Evolutionary conservation across 139 green algal species (phyloP).

Genomic region (Trebouxia sp.): DNA sequence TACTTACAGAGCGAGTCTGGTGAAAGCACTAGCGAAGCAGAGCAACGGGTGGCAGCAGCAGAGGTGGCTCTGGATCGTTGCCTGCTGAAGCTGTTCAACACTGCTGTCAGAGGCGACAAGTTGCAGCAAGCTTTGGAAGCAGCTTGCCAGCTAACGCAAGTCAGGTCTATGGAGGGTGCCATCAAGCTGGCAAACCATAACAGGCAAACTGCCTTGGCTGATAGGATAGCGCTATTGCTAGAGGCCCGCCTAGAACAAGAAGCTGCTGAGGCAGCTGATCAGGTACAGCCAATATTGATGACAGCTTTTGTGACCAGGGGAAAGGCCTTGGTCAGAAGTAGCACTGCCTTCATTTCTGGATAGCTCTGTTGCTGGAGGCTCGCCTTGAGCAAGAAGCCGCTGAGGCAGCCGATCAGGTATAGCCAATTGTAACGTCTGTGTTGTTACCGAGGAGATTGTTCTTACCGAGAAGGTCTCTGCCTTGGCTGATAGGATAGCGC

Average conservation of each 20-base stretch:
- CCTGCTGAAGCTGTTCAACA: slow-evolving; percentile 46
- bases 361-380: no score
- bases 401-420: no score
- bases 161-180: slow-evolving; percentile 46
- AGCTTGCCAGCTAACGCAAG: slow-evolving; percentile 50
- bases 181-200: slow-evolving; percentile 64
- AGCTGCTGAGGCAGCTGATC: slow-evolving; percentile 15
- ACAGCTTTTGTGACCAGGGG: no score
- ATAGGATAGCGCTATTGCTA: slow-evolving; percentile 35
- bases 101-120: slow-evolving; percentile 43
- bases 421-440: no score
- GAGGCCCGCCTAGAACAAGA: slow-evolving; percentile 39
- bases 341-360: no score
- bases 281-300: no score
- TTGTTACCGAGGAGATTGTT: no score
- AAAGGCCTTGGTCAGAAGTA: no score
- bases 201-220: slow-evolving; percentile 26
- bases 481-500: no score
- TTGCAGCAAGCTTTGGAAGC: slow-evolving; percentile 56
- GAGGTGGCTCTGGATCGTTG: slow-evolving; percentile 47
- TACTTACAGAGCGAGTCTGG: background rate
- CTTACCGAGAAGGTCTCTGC: no score
- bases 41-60: background rate
- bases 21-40: background rate
- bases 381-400: no score